Evolutionary conservation across 371 early-diverging fungal genomes (phyloP), one percentile per base, ranked within the genome.

Genomic region (Circinella umbellata): DNA sequence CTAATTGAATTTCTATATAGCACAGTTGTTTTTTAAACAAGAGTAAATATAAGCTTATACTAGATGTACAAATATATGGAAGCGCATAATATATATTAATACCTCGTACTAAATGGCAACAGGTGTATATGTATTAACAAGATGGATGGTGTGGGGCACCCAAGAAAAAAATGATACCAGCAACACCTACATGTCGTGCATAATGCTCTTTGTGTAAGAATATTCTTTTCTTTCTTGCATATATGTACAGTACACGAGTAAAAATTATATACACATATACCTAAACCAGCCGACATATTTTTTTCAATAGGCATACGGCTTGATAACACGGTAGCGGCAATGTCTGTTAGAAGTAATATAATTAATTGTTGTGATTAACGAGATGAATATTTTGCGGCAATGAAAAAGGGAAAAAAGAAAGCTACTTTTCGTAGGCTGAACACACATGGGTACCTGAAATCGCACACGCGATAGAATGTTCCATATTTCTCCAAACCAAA

Each of bases 401-500:
- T 35, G 61, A 6, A 34, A 14, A 15, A 13, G 48, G n/a, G n/a
- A n/a, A 5, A 46, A 15, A 49, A 20, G 2, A 64, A 48, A 10
- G 1, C 61, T 83, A 89, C 91, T 90, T 81, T 93, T 93, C 94
- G 92, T 93, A 27, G 94, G 94, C 71, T 93, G 93, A 37, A 92
- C 93, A 70, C 95, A 91, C 80, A 95, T 91, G 46, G 96, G 96
- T 36, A 95, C 90, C 39, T 91, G 88, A 69, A 91, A 96, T 34
- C 86, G 63, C 14, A 93, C 62, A 20, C 95, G 95, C 0, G 92
- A 89, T 39, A 90, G 17, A 53, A 96, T 94, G 68, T 95, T 95
- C 93, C 91, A 96, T 46, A 94, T 76, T 14, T 95, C 96, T 63
- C 94, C 94, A 81, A 95, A 94, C 79, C 95, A 88, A 68, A 96